Base-by-base conservation (phyloP, 257 asterid genomes). In the Rubia yunnanensis region DNA sequence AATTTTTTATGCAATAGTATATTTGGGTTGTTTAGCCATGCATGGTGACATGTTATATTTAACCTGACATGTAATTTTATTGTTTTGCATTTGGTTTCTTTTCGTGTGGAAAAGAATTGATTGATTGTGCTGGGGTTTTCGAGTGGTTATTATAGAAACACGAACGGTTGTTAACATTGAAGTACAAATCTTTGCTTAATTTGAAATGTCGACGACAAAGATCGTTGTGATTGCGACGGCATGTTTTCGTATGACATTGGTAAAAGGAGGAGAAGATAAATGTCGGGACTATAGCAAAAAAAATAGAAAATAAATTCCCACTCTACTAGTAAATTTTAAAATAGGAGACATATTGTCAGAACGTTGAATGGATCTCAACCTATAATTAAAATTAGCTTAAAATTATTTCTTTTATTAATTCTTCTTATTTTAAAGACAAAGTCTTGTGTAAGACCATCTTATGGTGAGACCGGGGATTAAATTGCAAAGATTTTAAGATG, bases 51-150 rank as follows among this genome's bases (percentile, higher is more conserved):
- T 60, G 18, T 50, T 49, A 34, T 7, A 18, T 20, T 49, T 49
- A 27, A 61, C 62, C 48, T 69, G 73, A 60, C 54, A 8, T 49
- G 60, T 44, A 48, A 11, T 50, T 50, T 35, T 32, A 10, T 31
- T 10, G 52, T 39, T 5, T 15, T 52, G 2, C 6, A 1, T 27
- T 38, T 5, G 1, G 1, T 70, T 52, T 70, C 57, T 70, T 62
- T 70, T 70, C 74, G 34, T 70, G 64, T 70, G 59, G 56, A 63
- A 62, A 69, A 49, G 24, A 55, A 23, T 34, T n/a, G 22, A 13
- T 20, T 62, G 7, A 35, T 53, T 4, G 6, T 38, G 52, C 20
- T 44, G 48, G 14, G 48, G 48, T 2, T 10, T 7, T 28, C 14
- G 9, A 13, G 3, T 49, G 23, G 28, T 39, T 20, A 10, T 15